These are phyloP conservation scores for Sisymbrium irio DNA, from an alignment of 345 rosid genomes.

Conservation along the genomic window DNA sequence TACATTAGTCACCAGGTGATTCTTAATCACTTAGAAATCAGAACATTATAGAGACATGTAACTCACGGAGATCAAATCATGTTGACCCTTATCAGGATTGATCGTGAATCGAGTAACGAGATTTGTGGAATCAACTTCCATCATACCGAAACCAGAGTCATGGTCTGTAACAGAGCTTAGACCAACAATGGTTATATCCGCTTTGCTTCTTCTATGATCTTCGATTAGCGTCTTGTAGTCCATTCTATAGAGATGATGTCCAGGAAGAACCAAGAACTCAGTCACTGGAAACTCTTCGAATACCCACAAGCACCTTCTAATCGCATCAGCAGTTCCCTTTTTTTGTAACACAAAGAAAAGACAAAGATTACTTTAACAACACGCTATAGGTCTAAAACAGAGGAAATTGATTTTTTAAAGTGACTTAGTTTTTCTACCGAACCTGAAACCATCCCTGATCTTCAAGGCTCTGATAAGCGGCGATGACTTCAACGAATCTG, in stretches of 20 bases:
- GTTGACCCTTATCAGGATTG: constrained; percentile 33
- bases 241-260: constrained; percentile 84
- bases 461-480: constrained; percentile 79
- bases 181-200: constrained; percentile 62
- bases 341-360: neutral
- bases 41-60: neutral
- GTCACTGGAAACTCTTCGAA: constrained; percentile 71
- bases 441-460: constrained; percentile 85
- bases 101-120: constrained; percentile 40
- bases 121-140: constrained; percentile 50
- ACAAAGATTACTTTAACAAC: neutral
- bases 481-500: constrained; percentile 71
- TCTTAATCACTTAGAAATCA: constrained; percentile 25
- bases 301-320: constrained; percentile 81
- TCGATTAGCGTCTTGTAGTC: constrained; percentile 65
- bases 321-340: constrained; percentile 88
- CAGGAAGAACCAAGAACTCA: constrained; percentile 75
- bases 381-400: constrained; percentile 4
- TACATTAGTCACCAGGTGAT: constrained; percentile 18
- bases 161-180: constrained; percentile 40
- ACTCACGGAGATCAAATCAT: constrained; percentile 39
- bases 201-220: constrained; percentile 50
- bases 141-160: constrained; percentile 51
- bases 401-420: neutral
- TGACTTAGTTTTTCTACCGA: neutral